Conservation (phyloP, 2,329 filamentous ascomycete species). For the Calonectria fujianensis region DNA sequence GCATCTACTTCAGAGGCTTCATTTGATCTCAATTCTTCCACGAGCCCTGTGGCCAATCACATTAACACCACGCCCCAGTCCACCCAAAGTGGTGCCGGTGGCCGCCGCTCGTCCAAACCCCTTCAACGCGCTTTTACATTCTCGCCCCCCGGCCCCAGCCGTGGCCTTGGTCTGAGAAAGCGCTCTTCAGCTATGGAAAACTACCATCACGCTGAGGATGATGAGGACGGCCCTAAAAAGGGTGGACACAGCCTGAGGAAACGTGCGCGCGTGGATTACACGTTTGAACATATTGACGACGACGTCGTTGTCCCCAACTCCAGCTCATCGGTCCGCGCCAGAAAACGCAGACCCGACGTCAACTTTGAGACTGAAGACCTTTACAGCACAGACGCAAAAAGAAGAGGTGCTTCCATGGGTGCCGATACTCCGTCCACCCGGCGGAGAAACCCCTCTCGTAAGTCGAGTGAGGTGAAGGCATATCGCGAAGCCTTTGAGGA, state of each 20-base stretch:
- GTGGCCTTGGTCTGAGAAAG: conserved; percentile 61
- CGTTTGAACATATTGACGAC: conserved; percentile 71
- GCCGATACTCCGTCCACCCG: conserved; percentile 60
- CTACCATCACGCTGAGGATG: conserved; percentile 64
- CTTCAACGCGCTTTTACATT: conserved; percentile 62
- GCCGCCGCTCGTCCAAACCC: conserved; percentile 59
- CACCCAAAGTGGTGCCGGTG: conserved; percentile 52
- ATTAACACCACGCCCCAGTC: conserved; percentile 59
- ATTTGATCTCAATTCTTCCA: conserved; percentile 57
- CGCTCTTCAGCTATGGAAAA: conserved; percentile 67
- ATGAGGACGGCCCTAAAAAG: conserved; percentile 71
- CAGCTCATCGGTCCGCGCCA: conserved; percentile 58
- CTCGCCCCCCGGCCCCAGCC: conserved; percentile 58
- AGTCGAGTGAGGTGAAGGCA: conserved; percentile 58
- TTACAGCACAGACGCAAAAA: conserved; percentile 56
- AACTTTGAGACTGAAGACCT: conserved; percentile 60
- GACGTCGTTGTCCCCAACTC: conserved; percentile 63
- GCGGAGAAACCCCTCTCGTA: conserved; percentile 65
- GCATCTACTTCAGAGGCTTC: conserved; percentile 58
- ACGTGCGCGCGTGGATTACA: conserved; percentile 75
- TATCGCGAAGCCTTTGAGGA: conserved; percentile 57
- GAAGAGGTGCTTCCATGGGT: conserved; percentile 61
- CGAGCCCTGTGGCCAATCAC: conserved; percentile 59
- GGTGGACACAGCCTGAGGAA: conserved; percentile 76
- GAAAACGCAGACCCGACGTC: conserved; percentile 61